Percentiles rank a stretch among this genome's conserved stretches.
Conservation (phyloP, 2,329 filamentous ascomycete genomes). For the Tolypocladium ophioglossoides region DNA sequence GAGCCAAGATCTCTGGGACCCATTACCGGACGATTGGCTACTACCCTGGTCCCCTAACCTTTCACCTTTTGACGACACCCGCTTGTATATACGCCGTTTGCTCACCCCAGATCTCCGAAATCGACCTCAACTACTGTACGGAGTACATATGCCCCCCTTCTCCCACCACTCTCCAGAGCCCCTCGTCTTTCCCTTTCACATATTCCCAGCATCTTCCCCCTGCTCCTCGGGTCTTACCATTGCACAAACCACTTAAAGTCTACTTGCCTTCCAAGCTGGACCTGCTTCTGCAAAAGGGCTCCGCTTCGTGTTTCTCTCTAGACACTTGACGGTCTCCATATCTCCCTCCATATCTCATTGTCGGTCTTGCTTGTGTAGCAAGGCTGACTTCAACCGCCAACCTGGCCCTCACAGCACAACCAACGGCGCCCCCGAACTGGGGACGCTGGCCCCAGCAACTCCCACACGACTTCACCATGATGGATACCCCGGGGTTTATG, state of each 20-base stretch:
- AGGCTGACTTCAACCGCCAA: conserved; percentile 12
- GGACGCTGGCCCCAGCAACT: conserved; percentile 44
- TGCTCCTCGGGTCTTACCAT: conserved; percentile 7
- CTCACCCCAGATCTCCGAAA: neutral
- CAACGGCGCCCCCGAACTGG: conserved; percentile 37
- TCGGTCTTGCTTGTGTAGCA: conserved; percentile 14
- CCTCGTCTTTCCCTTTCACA: conserved; percentile 8
- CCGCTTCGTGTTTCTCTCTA: neutral
- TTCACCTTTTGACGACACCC: conserved; percentile 4
- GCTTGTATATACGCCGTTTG: neutral
- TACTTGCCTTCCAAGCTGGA: neutral
- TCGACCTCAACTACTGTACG: conserved; percentile 2
- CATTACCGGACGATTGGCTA: conserved; percentile 21
- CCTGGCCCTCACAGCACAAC: conserved; percentile 39
- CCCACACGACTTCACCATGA: conserved; percentile 34
- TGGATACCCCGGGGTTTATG: conserved; percentile 35
- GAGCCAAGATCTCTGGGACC: conserved; percentile 17
- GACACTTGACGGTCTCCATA: neutral
- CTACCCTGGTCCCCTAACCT: conserved; percentile 16
- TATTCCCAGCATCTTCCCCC: conserved; percentile 4
- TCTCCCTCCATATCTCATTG: neutral
- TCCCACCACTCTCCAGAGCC: conserved; percentile 6
- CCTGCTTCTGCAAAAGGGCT: neutral
- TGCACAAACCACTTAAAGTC: conserved; percentile 1
- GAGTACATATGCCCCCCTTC: conserved; percentile 9